Percentiles rank a stretch among this genome's conserved stretches.
phyloP scores from a whole-genome alignment of 1,284 basidiomycete species.

The Malassezia brasiliensis region DNA sequence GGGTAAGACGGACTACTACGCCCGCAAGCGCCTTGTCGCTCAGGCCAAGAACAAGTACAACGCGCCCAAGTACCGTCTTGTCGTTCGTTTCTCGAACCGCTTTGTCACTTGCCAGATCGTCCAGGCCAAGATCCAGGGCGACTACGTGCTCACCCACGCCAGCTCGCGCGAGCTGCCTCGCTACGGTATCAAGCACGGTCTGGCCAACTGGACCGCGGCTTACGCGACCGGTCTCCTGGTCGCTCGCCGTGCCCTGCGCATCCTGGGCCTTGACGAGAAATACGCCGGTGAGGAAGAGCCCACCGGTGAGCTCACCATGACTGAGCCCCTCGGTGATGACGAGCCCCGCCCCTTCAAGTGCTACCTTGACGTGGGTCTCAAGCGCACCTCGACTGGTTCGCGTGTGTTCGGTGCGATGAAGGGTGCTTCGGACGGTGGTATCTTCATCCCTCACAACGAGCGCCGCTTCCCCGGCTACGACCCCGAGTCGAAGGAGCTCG shows the following conservation, averaged over 20 bases:
- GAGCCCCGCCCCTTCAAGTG: constrained; percentile 96
- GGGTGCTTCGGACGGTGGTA: constrained; percentile 94
- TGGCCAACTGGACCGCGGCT: constrained; percentile 97
- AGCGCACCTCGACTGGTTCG: constrained; percentile 93
- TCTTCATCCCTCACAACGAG: constrained; percentile 94
- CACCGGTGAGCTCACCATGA: constrained; percentile 72
- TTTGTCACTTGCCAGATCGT: constrained; percentile 59
- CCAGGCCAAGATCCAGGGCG: constrained; percentile 93
- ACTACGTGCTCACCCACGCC: constrained; percentile 68
- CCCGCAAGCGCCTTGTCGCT: constrained; percentile 84
- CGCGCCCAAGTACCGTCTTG: constrained; percentile 93
- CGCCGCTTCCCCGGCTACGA: constrained; percentile 99
- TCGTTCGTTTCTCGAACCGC: constrained; percentile 68
- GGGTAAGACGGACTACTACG: constrained; percentile 99
- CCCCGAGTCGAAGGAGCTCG: constrained; percentile 82
- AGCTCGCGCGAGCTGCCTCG: constrained; percentile 78
- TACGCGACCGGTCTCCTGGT: constrained; percentile 95
- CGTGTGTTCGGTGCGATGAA: constrained; percentile 99
- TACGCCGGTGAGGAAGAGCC: constrained; percentile 93
- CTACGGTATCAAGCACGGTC: constrained; percentile 95
- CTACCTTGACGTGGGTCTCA: constrained; percentile 96
- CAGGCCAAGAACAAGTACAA: constrained; percentile 99
- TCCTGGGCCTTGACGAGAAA: constrained; percentile 95
- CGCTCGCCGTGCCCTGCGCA: constrained; percentile 87
- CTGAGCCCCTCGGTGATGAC: constrained; percentile 78